A percentile compares a stretch with the other conserved stretches of the same genome.
phyloP scores from a whole-genome alignment of 306 rosid species.

The Adenanthera pavonina region DNA sequence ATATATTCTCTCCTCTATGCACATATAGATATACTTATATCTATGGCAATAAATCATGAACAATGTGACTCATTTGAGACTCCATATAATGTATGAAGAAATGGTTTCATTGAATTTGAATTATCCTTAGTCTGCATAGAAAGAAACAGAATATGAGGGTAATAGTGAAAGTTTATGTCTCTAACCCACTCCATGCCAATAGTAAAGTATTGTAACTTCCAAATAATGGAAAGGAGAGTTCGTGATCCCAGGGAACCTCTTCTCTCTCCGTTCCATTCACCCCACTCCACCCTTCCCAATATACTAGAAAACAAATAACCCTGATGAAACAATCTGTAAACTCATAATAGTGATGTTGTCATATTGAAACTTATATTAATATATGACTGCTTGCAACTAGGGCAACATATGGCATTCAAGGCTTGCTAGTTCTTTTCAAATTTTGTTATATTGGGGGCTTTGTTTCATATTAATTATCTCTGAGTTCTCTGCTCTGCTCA shows the following conservation, averaged over 20 bases:
- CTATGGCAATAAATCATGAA: no score
- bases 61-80: no score
- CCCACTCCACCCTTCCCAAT: neutral
- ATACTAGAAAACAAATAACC: neutral
- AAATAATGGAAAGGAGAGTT: neutral
- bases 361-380: neutral
- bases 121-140: neutral
- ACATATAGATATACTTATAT: no score
- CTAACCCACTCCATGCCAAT: neutral
- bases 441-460: neutral
- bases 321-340: neutral
- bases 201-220: neutral
- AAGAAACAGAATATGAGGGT: neutral
- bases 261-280: neutral
- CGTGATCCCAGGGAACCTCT: neutral
- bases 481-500: slow-evolving; percentile 26
- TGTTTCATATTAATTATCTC: slow-evolving; percentile 17
- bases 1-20: neutral
- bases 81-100: no score
- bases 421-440: neutral
- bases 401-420: neutral
- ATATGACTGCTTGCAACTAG: neutral
- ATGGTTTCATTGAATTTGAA: no score
- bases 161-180: neutral
- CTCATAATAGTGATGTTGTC: neutral